Evolutionary conservation across 257 asterid genomes (phyloP).

Genomic region (Coffea canephora): DNA sequence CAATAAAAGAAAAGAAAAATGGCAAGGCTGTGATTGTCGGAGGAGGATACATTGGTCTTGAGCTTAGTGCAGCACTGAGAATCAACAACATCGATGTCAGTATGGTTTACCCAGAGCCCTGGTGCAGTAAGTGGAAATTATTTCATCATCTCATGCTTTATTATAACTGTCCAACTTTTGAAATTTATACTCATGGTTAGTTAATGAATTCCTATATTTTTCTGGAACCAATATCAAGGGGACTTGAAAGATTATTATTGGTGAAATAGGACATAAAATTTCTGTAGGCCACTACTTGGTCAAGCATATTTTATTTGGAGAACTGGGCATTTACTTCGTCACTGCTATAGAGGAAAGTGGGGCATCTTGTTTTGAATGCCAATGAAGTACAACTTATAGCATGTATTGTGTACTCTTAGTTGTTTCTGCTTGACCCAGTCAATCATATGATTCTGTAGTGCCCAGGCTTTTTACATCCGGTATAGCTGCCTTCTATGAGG

Average conservation of each 20-base stretch:
- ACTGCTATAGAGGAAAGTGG: background rate
- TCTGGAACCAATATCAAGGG: background rate
- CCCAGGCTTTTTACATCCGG: slow-evolving; percentile 88
- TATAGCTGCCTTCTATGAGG: slow-evolving; percentile 92
- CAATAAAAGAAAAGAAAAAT: slow-evolving; percentile 66
- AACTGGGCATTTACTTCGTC: background rate
- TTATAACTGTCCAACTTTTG: background rate
- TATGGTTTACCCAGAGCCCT: slow-evolving; percentile 97
- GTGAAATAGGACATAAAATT: background rate
- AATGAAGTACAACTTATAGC: background rate
- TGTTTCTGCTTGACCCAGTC: slow-evolving; percentile 7
- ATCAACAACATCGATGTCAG: slow-evolving; percentile 66
- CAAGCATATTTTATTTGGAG: no score
- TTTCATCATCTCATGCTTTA: background rate
- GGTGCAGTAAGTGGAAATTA: slow-evolving; percentile 84
- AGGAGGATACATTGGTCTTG: slow-evolving; percentile 96
- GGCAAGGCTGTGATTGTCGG: slow-evolving; percentile 92
- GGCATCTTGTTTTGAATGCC: background rate
- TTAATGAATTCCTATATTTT: background rate
- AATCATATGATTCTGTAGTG: slow-evolving; percentile 50
- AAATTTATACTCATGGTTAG: background rate
- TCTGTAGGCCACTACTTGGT: background rate
- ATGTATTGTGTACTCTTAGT: background rate
- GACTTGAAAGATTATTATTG: background rate
- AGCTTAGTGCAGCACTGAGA: slow-evolving; percentile 87